These are phyloP conservation scores for Tylopilus sp. DNA, from an alignment of 1,284 basidiomycete genomes.

Conservation along the genomic window DNA sequence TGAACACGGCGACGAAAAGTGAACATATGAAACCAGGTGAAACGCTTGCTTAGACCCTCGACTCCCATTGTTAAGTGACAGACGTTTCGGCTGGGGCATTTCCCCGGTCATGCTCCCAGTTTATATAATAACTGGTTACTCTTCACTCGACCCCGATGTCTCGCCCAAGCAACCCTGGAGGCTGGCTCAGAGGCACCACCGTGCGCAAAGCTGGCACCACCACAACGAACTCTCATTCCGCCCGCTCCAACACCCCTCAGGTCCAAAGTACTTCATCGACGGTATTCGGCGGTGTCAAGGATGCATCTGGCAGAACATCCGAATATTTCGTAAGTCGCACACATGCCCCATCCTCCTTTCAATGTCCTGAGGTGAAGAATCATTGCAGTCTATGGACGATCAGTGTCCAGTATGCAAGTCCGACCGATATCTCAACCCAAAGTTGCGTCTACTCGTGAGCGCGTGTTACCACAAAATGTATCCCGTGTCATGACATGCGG, in stretches of 20 bases:
- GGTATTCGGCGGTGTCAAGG: constrained; percentile 75
- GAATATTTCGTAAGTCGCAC: constrained; percentile 66
- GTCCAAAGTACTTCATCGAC: constrained; percentile 67
- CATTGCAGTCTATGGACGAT: constrained; percentile 79
- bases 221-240: constrained; percentile 41
- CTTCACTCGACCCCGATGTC: constrained; percentile 20
- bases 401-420: constrained; percentile 97
- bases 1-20: neutral
- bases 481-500: constrained; percentile 21
- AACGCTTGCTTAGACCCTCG: neutral
- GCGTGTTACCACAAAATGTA: constrained; percentile 99
- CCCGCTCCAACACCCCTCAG: constrained; percentile 65
- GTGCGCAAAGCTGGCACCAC: constrained; percentile 60
- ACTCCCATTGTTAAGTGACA: too few species aligned
- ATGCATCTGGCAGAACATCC: constrained; percentile 71
- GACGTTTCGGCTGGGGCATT: too few species aligned
- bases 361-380: constrained; percentile 9
- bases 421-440: constrained; percentile 93
- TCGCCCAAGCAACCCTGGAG: constrained; percentile 30
- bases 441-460: constrained; percentile 90
- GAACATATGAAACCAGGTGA: constrained; percentile 3
- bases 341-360: neutral
- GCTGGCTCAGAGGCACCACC: constrained; percentile 70
- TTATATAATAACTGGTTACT: constrained; percentile 16
- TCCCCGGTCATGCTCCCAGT: too few species aligned